Evolutionary conservation across 768 basidiomycete species (phyloP).

Genomic region (Nidula microcarpa): DNA sequence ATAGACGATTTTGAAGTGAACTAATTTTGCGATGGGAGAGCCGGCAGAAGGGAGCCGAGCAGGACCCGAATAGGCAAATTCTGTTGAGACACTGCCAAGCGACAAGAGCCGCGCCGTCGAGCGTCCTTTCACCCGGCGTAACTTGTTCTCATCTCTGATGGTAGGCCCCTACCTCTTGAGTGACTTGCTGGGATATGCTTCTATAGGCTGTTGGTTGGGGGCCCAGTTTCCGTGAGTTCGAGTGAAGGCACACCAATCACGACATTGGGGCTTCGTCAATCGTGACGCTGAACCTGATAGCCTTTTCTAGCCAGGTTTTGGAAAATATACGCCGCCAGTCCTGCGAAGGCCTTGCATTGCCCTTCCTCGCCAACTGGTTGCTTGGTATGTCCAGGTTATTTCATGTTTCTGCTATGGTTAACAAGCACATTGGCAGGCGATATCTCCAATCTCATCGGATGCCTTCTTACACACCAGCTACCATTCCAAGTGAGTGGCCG

Average conservation of each 20-base stretch:
- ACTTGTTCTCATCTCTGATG: conserved; percentile 14
- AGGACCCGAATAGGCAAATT: not conserved
- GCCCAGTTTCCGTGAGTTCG: conserved; percentile 83
- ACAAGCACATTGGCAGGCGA: conserved; percentile 55
- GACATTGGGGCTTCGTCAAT: not conserved
- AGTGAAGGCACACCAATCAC: not conserved
- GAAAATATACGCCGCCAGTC: conserved; percentile 75
- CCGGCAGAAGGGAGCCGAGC: conserved; percentile 1
- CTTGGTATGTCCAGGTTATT: conserved; percentile 52
- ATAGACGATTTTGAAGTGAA: too few relatives aligned
- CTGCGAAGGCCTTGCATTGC: conserved; percentile 87
- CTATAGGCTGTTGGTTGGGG: conserved; percentile 78
- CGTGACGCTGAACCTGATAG: not conserved
- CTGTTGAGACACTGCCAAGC: not conserved
- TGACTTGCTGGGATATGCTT: conserved; percentile 65
- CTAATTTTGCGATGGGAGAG: too few relatives aligned
- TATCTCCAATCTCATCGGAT: conserved; percentile 88
- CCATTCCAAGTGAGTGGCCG: conserved; percentile 79
- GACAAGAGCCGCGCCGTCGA: conserved; percentile 3
- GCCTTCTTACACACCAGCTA: conserved; percentile 87
- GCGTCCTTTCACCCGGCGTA: conserved; percentile 12
- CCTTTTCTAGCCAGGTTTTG: conserved; percentile 64
- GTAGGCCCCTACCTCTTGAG: conserved; percentile 38
- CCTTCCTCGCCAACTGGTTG: conserved; percentile 93
- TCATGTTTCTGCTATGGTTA: conserved; percentile 1